These are phyloP conservation scores for Tetrastigma voinierianum DNA, from an alignment of 164 flowering plant genomes.

Conservation along the genomic window DNA sequence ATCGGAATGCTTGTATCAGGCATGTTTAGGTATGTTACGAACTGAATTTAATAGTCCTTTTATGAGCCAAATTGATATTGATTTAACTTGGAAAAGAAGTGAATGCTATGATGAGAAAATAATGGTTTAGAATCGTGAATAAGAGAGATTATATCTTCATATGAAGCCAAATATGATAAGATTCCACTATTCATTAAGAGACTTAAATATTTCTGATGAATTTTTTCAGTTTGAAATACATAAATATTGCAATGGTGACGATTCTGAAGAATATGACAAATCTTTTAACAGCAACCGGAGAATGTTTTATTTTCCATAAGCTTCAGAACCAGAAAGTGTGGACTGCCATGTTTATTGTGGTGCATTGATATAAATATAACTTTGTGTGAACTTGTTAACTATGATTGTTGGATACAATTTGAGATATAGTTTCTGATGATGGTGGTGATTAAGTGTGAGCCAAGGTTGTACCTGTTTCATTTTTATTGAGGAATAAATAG, in stretches of 20 bases:
- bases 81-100: not conserved
- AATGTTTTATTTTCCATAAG: slow-evolving; percentile 63
- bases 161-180: too few relatives aligned
- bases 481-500: not conserved
- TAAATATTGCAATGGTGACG: slow-evolving; percentile 89
- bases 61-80: too few relatives aligned
- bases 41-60: not conserved
- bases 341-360: slow-evolving; percentile 86
- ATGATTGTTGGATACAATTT: not conserved
- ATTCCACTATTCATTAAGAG: too few relatives aligned
- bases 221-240: slow-evolving; percentile 70
- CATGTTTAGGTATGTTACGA: slow-evolving; percentile 56
- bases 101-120: not conserved
- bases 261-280: slow-evolving; percentile 85
- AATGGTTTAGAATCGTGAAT: too few relatives aligned
- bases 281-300: slow-evolving; percentile 76
- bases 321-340: slow-evolving; percentile 77
- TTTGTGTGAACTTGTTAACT: not conserved
- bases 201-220: slow-evolving; percentile 5
- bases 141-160: not conserved
- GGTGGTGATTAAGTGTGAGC: not conserved
- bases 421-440: not conserved
- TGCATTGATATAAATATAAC: slow-evolving; percentile 4
- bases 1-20: slow-evolving; percentile 85
- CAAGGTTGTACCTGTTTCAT: too few relatives aligned